Evolutionary conservation across 2,329 filamentous ascomycete species (phyloP).

Genomic region (Fusarium nodosum): DNA sequence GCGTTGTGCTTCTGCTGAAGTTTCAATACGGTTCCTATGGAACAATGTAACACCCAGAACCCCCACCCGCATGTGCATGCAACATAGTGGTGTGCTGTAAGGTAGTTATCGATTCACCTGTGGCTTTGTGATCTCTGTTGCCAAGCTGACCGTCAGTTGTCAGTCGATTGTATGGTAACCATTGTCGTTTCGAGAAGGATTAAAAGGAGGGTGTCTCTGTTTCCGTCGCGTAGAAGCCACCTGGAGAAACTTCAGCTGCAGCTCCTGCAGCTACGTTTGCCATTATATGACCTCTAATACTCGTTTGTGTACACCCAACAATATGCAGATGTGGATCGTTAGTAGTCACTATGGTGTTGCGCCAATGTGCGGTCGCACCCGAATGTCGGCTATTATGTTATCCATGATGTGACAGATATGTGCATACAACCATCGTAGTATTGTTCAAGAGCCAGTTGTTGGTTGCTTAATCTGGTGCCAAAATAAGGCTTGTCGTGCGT

Average conservation of each 20-base stretch:
- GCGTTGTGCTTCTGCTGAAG: neutral
- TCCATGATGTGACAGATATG: slow-evolving; percentile 21
- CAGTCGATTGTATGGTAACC: neutral
- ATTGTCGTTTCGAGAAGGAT: neutral
- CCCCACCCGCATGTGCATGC: slow-evolving; percentile 11
- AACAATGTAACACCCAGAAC: neutral
- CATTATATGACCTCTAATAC: neutral
- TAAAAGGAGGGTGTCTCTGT: neutral
- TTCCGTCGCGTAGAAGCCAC: neutral
- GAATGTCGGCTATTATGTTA: neutral
- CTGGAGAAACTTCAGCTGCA: slow-evolving; percentile 4
- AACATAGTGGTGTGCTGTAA: slow-evolving; percentile 5
- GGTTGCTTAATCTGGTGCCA: slow-evolving; percentile 11
- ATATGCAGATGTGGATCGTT: slow-evolving; percentile 22
- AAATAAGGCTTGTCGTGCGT: slow-evolving; percentile 23
- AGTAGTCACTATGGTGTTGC: slow-evolving; percentile 15
- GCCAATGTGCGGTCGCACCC: slow-evolving; percentile 6
- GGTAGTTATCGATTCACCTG: slow-evolving; percentile 10
- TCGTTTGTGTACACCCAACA: neutral
- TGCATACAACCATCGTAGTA: slow-evolving; percentile 1
- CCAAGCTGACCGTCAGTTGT: neutral
- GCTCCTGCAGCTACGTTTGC: neutral
- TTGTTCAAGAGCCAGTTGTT: slow-evolving; percentile 11
- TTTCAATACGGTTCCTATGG: neutral
- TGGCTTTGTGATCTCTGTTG: neutral